Conservation (phyloP, 108 stramenopile species). For the Schizochytrium sp. region DNA sequence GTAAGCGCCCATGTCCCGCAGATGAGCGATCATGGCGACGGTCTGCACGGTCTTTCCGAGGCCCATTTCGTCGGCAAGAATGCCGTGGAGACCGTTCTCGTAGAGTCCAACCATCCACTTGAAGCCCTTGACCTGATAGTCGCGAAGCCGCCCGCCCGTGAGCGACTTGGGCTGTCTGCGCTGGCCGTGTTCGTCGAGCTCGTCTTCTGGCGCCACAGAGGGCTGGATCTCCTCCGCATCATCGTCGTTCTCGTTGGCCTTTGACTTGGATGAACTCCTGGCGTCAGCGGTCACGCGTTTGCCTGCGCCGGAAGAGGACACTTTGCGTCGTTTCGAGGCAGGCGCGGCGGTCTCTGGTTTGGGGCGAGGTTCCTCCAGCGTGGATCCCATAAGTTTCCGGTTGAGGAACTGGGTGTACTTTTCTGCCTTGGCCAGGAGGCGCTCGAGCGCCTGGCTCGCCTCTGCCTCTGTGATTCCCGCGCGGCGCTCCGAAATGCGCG, state of each 20-base stretch:
- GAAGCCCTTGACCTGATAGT: conserved; percentile 61
- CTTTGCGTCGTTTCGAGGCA: neutral
- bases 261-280: neutral
- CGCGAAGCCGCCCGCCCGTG: conserved; percentile 36
- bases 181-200: neutral
- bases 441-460: conserved; percentile 19
- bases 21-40: conserved; percentile 82
- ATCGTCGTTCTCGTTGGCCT: neutral
- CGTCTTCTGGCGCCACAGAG: neutral
- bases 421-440: conserved; percentile 31
- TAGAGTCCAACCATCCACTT: conserved; percentile 87
- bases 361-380: neutral
- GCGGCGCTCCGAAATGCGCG: neutral
- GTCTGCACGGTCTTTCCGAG: conserved; percentile 79
- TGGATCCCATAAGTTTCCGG: conserved; percentile 5
- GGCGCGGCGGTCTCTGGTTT: neutral
- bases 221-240: neutral
- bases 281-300: neutral
- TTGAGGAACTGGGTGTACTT: conserved; percentile 26
- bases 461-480: neutral
- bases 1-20: conserved; percentile 46
- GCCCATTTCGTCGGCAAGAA: conserved; percentile 96
- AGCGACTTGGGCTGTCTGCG: conserved; percentile 31
- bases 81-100: conserved; percentile 94
- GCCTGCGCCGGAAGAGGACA: neutral